Evolutionary conservation across 371 early-diverging fungal genomes (phyloP), one percentile per base, ranked within the genome.

Genomic region (Mortierella sp.): DNA sequence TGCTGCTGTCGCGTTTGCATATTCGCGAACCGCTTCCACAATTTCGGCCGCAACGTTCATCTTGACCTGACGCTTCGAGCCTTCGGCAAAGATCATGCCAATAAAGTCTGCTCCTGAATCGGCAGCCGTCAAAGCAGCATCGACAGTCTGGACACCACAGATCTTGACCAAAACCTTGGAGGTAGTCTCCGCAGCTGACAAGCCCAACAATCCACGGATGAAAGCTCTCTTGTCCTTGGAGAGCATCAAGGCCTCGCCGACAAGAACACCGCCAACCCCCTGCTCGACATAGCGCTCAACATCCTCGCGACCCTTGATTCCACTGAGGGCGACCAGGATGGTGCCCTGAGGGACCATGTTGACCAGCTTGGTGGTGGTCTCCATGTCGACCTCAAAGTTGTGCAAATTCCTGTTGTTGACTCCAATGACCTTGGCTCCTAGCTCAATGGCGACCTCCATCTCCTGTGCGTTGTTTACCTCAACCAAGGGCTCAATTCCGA

Each of bases 401-500:
- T 98, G 97, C 84, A 99, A 88, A 82, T 99, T 97, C 50, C 99
- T 92, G 89, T 99, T 99, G 88, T 99, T 99, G 81, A 98, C 97
- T 73, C 99, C 99, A 82, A 99, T 95, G 54, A 98, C 93, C 82
- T 92, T 92, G 28, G 99, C 93, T 0, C 97, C 98, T 5, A 94
- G 83, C 21, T 91, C 92, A 50, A 97, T 86, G 0, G 99, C 99
- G 51, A 92, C 90, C 46, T 91, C 87, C 98, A 98, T 97, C 89
- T 99, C 98, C 46, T 91, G 94, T 16, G 88, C 92, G 80, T 94
- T 96, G 86, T 98, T 97, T 53, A 99, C 98, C 88, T 99, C 99
- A 1, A 98, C 98, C 76, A 99, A 88, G n/a, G 99, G 98, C 87
- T 98, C 98, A 95, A 99, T 98, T 3, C 96, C 97, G 13, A 98